Conservation (phyloP, 768 basidiomycete species). For the Mycena metata region DNA sequence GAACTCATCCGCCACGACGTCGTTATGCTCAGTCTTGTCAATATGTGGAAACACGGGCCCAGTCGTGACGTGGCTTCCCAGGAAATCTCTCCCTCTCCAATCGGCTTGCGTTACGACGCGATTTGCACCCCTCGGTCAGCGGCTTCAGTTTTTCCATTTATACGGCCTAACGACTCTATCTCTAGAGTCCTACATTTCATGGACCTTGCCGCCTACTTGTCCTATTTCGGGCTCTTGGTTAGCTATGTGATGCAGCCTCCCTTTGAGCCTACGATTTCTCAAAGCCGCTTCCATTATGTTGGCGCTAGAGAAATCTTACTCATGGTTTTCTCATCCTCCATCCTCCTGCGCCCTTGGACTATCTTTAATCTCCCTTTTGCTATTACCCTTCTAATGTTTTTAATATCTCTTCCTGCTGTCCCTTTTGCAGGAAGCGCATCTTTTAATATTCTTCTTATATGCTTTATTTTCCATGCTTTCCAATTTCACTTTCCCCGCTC, state of each 20-base stretch:
- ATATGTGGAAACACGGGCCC: constrained; percentile 56
- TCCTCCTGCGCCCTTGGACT: constrained; percentile 50
- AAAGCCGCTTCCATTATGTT: constrained; percentile 36
- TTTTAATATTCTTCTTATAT: constrained; percentile 58
- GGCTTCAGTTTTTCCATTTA: not conserved
- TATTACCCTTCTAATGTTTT: constrained; percentile 57
- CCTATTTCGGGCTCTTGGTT: constrained; percentile 58
- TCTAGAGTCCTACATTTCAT: constrained; percentile 61
- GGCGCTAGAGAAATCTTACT: constrained; percentile 55
- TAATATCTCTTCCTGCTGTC: constrained; percentile 55
- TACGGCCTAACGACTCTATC: constrained; percentile 7
- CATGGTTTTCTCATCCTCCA: constrained; percentile 54
- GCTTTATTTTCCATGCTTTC: constrained; percentile 56
- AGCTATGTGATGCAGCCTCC: constrained; percentile 61
- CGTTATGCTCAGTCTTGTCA: constrained; percentile 52
- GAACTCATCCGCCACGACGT: constrained; percentile 57
- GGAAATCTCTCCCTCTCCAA: constrained; percentile 19
- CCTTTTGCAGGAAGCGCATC: constrained; percentile 56
- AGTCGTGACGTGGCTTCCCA: constrained; percentile 8
- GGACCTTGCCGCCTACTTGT: constrained; percentile 54
- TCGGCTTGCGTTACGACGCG: constrained; percentile 50
- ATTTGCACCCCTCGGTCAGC: constrained; percentile 62
- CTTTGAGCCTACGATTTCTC: constrained; percentile 43
- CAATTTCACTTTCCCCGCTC: constrained; percentile 60
- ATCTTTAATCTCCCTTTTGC: constrained; percentile 50